phyloP scores from a whole-genome alignment of 1,284 basidiomycete species.

The Pseudomicrostroma phylloplanum region DNA sequence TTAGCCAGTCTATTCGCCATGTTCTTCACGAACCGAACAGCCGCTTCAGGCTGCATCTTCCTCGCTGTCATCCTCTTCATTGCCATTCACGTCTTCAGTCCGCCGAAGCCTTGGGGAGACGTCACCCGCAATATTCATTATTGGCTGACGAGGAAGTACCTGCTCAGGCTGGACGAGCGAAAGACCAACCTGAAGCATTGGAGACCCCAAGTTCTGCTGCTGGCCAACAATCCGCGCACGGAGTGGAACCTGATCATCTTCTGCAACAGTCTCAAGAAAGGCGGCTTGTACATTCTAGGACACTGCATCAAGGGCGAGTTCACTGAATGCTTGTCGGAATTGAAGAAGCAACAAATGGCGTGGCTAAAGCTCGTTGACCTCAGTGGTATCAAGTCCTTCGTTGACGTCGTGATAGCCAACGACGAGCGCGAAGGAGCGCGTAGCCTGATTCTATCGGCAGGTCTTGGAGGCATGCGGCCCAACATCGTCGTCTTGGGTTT shows the following conservation, averaged over 20 bases:
- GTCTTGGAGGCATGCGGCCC: slow-evolving; percentile 49
- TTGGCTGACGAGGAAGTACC: slow-evolving; percentile 48
- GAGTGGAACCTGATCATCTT: slow-evolving; percentile 51
- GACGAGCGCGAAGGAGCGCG: slow-evolving; percentile 48
- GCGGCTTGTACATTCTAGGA: slow-evolving; percentile 46
- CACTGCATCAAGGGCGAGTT: slow-evolving; percentile 50
- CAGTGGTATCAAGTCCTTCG: slow-evolving; percentile 47
- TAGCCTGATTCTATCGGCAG: slow-evolving; percentile 44
- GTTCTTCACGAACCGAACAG: slow-evolving; percentile 43
- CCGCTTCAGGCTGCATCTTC: slow-evolving; percentile 37
- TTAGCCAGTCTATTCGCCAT: slow-evolving; percentile 43
- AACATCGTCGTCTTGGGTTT: slow-evolving; percentile 49
- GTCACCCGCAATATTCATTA: slow-evolving; percentile 49
- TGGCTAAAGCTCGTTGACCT: slow-evolving; percentile 51
- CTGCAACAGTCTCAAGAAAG: slow-evolving; percentile 50
- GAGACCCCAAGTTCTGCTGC: slow-evolving; percentile 47
- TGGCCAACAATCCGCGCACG: slow-evolving; percentile 46
- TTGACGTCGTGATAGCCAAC: slow-evolving; percentile 46
- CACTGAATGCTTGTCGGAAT: slow-evolving; percentile 41
- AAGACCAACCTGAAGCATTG: slow-evolving; percentile 51
- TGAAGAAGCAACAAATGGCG: slow-evolving; percentile 44
- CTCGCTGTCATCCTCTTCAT: slow-evolving; percentile 42
- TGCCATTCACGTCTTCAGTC: slow-evolving; percentile 45
- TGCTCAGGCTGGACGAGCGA: slow-evolving; percentile 47
- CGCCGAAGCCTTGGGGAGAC: slow-evolving; percentile 50